Percentiles rank a stretch among this genome's conserved stretches.
Conservation (phyloP, 78 protist genomes). For the Speleostelium caveatum region DNA sequence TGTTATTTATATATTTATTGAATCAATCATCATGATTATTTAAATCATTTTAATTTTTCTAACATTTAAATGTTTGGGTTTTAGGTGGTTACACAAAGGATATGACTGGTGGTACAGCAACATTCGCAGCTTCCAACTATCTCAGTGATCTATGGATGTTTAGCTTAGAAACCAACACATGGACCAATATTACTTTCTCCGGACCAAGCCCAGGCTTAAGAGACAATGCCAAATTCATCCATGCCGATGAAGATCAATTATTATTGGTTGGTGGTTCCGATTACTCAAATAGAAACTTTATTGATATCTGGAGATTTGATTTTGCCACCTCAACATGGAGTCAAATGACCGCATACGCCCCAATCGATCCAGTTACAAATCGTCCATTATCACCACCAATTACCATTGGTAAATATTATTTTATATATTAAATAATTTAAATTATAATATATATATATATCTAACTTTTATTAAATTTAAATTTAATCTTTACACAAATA, state of each 20-base stretch:
- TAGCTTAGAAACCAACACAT: background rate
- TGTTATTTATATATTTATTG: too few relatives aligned
- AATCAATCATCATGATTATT: too few relatives aligned
- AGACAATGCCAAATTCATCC: constrained; percentile 14
- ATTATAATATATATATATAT: too few relatives aligned
- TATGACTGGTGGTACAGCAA: background rate
- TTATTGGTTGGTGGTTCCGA: constrained; percentile 14
- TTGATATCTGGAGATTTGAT: constrained; percentile 35
- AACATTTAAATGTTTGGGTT: too few relatives aligned
- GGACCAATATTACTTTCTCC: background rate
- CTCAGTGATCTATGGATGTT: constrained; percentile 16
- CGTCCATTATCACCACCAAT: background rate
- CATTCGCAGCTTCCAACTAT: constrained; percentile 5
- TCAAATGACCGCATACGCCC: background rate
- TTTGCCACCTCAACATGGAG: constrained; percentile 1
- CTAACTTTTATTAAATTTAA: too few relatives aligned
- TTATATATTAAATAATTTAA: too few relatives aligned
- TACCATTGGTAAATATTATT: constrained; percentile 23
- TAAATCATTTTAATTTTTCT: too few relatives aligned
- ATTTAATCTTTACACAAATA: too few relatives aligned
- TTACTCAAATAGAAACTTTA: background rate
- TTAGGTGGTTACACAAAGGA: constrained; percentile 37
- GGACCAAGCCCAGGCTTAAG: background rate
- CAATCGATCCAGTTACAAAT: background rate
- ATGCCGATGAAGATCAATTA: background rate